phyloP scores from a whole-genome alignment of 495 filamentous ascomycete species.

The Penicillium parvum region DNA sequence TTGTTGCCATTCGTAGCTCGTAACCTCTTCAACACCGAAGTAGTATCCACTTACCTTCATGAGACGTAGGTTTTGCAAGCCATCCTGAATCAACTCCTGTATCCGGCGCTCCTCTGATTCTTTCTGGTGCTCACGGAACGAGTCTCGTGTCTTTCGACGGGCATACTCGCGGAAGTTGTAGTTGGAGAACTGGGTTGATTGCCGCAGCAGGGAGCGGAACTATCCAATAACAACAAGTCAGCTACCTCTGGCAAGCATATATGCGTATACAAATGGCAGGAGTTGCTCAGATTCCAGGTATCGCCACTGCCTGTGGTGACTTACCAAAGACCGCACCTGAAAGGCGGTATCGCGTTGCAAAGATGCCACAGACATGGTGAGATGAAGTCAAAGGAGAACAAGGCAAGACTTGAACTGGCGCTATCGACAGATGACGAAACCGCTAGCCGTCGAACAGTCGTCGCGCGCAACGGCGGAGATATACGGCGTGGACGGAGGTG shows the following conservation, averaged over 20 bases:
- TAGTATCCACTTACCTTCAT: slow-evolving; percentile 84
- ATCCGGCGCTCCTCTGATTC: slow-evolving; percentile 67
- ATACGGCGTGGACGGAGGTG: slow-evolving; percentile 5
- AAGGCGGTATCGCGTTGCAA: slow-evolving; percentile 61
- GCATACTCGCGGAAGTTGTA: slow-evolving; percentile 99
- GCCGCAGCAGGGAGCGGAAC: slow-evolving; percentile 90
- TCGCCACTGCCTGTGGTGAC: slow-evolving; percentile 18
- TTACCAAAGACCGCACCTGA: slow-evolving; percentile 68
- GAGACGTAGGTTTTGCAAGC: slow-evolving; percentile 80
- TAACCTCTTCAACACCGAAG: too few relatives aligned
- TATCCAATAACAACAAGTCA: slow-evolving; percentile 25
- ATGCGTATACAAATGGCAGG: background rate
- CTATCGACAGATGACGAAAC: background rate
- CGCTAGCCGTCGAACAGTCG: background rate
- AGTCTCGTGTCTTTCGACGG: slow-evolving; percentile 78
- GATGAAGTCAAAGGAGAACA: slow-evolving; percentile 35
- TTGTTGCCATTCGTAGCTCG: too few relatives aligned
- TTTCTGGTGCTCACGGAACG: slow-evolving; percentile 74
- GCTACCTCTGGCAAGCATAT: background rate
- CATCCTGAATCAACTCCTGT: slow-evolving; percentile 86
- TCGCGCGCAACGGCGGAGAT: background rate
- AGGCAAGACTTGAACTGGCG: slow-evolving; percentile 8
- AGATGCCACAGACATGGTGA: slow-evolving; percentile 47
- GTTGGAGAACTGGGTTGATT: slow-evolving; percentile 78
- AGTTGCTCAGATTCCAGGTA: background rate